Base-by-base conservation (phyloP, 108 stramenopile species). In the Mayamaea pseudoterrestris region DNA sequence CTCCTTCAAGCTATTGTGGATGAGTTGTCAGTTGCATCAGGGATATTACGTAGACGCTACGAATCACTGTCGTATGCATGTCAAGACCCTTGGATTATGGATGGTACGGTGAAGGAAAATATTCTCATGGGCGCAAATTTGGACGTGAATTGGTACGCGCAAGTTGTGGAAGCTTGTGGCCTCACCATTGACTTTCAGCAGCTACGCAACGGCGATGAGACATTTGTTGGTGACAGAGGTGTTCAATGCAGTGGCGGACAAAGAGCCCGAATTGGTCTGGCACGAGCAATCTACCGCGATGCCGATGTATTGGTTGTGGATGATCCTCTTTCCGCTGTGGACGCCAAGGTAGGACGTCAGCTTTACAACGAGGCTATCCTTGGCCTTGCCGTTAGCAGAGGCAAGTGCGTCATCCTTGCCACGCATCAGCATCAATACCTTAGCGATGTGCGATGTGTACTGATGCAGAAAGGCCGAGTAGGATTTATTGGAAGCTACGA, bases 251-350 rank as follows among this genome's bases (percentile, higher is more conserved):
- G 67, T 41, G 98, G 98, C 4, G 98, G 98, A 0, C 97, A 98
- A 71, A 68, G 84, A 21, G 90, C 93, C 6, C 64, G 90, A 16
- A 83, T 92, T 29, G 83, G 80, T 8, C 55, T 92, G 37, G 90
- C 90, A 0, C 64, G 79, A 20, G 78, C 71, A 5, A 35, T 73
- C 14, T 80, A 75, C 41, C 62, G 67, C 22, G 68, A 83, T 40
- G 54, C 85, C 6, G 74, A 86, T 35, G 50, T 94, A 17, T 50
- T 91, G 24, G 49, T 95, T 16, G 45, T 85, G 30, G 97, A 98
- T 56, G 97, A 98, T 60, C 89, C 92, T 0, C 57, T 98, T 26
- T 89, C 90, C 5, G 97, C 97, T n/a, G 89, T 94, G 11, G 97
- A 98, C 45, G 74, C 87, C 9, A 68, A 68, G 53, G 86, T 93